A percentile compares a stretch with the other conserved stretches of the same genome.
These are phyloP conservation scores for Tagetes patula DNA, from an alignment of 129 eudicot species.

Conservation along the genomic window DNA sequence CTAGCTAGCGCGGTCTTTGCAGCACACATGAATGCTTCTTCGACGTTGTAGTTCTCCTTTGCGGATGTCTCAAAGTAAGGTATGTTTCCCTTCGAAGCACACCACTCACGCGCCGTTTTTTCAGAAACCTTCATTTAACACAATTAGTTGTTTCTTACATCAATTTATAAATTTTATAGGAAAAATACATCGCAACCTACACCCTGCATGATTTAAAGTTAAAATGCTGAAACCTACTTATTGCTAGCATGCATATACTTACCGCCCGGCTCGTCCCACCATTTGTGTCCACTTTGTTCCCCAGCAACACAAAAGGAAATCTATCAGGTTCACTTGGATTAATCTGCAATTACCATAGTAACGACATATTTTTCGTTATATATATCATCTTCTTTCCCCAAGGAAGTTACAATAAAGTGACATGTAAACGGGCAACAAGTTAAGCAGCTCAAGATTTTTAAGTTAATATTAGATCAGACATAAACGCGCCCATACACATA, in stretches of 20 bases:
- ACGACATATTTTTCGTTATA: too few relatives aligned
- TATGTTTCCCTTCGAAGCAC: conserved; percentile 66
- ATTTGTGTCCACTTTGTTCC: conserved; percentile 77
- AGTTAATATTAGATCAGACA: too few relatives aligned
- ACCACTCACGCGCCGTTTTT: conserved; percentile 85
- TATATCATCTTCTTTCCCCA: too few relatives aligned
- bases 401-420: too few relatives aligned
- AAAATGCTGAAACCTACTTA: not conserved
- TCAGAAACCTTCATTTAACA: conserved; percentile 59
- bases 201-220: too few relatives aligned
- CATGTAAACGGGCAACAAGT: too few relatives aligned
- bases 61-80: conserved; percentile 93
- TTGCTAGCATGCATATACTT: conserved; percentile 9
- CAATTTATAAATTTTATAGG: too few relatives aligned
- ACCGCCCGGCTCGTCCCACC: conserved; percentile 75
- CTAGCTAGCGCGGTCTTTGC: conserved; percentile 64
- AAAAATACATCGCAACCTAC: too few relatives aligned
- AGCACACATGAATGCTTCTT: conserved; percentile 60
- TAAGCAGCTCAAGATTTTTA: too few relatives aligned
- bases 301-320: conserved; percentile 78
- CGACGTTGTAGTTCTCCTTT: conserved; percentile 74
- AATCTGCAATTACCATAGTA: conserved; percentile 36
- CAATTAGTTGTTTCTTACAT: not conserved
- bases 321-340: conserved; percentile 65
- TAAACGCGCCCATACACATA: too few relatives aligned